phyloP scores from a whole-genome alignment of 2,329 filamentous ascomycete genomes.

The Botrytis hyacinthi region DNA sequence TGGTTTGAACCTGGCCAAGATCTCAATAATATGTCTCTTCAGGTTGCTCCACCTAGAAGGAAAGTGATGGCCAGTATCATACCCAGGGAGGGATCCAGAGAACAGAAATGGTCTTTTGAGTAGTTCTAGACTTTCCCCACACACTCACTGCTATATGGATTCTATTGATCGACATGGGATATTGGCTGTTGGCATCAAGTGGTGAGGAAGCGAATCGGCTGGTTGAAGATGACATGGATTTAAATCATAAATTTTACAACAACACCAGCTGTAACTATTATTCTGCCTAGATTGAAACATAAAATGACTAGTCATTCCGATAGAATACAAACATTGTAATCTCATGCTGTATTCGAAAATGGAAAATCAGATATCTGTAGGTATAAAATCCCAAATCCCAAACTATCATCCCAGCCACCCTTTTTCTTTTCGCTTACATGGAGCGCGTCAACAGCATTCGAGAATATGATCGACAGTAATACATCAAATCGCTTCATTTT shows the following conservation, averaged over 20 bases:
- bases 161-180: neutral
- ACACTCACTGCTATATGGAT: neutral
- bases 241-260: neutral
- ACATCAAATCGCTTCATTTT: neutral
- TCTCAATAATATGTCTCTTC: neutral
- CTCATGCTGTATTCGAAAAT: neutral
- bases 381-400: too few species aligned
- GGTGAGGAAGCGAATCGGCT: too few species aligned
- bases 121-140: neutral
- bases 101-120: neutral
- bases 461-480: neutral
- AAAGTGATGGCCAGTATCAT: conserved; percentile 2
- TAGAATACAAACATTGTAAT: neutral
- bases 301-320: neutral
- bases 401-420: neutral
- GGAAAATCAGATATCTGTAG: too few species aligned
- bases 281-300: neutral
- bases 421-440: neutral
- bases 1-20: conserved; percentile 1
- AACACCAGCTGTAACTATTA: too few species aligned
- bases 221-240: neutral
- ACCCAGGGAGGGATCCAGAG: neutral
- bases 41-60: neutral
- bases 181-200: neutral
- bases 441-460: neutral